Evolutionary conservation across 106 monocot species (phyloP).

Genomic region (Platanthera guangdongensis): DNA sequence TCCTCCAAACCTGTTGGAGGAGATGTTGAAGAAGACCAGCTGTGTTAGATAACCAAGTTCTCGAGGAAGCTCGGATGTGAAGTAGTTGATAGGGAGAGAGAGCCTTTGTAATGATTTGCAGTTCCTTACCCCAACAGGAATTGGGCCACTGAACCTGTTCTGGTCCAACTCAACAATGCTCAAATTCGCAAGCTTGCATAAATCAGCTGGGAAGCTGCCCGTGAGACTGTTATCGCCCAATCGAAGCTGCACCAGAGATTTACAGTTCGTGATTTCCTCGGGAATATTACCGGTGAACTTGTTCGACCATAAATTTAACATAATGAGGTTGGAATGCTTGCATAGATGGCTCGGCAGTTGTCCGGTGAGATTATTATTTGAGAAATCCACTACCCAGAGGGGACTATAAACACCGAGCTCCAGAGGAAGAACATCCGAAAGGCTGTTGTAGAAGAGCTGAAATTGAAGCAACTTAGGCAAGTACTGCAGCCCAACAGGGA

Average conservation of each 20-base stretch:
- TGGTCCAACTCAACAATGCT: slow-evolving; percentile 60
- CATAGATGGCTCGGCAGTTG: slow-evolving; percentile 65
- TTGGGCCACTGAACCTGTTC: slow-evolving; percentile 76
- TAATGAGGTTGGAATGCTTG: slow-evolving; percentile 57
- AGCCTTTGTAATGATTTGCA: slow-evolving; percentile 70
- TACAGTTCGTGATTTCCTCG: slow-evolving; percentile 49
- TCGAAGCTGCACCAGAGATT: slow-evolving; percentile 73
- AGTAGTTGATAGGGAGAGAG: slow-evolving; percentile 54
- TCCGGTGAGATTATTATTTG: slow-evolving; percentile 72
- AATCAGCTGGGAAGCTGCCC: slow-evolving; percentile 67
- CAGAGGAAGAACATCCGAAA: slow-evolving; percentile 65
- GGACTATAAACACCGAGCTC: slow-evolving; percentile 63
- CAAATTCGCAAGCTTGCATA: slow-evolving; percentile 62
- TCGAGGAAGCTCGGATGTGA: slow-evolving; percentile 50
- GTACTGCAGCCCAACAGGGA: slow-evolving; percentile 70
- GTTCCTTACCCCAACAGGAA: slow-evolving; percentile 60
- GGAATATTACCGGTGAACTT: slow-evolving; percentile 78
- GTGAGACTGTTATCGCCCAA: slow-evolving; percentile 68
- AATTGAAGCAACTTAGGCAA: slow-evolving; percentile 52
- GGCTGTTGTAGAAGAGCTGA: slow-evolving; percentile 71
- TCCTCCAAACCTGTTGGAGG: slow-evolving; percentile 59
- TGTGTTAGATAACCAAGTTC: slow-evolving; percentile 61
- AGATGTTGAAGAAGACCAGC: slow-evolving; percentile 81
- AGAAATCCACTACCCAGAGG: slow-evolving; percentile 89
- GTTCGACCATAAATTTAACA: slow-evolving; percentile 73